These are phyloP conservation scores for Boletus edulis DNA, from an alignment of 768 basidiomycete genomes.

Conservation along the genomic window DNA sequence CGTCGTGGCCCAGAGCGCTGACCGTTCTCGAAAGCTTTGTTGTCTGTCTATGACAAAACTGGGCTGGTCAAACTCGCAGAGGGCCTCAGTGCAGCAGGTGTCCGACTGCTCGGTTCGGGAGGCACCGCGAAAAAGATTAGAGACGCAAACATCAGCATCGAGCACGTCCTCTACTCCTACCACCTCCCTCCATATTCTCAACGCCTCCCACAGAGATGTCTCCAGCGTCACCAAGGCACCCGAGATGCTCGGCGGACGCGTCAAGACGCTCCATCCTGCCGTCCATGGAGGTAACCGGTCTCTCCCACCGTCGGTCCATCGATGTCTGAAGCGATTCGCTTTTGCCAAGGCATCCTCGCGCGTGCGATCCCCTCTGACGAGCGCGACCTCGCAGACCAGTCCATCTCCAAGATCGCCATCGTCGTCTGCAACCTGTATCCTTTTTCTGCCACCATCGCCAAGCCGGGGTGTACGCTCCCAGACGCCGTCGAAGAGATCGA, in stretches of 20 bases:
- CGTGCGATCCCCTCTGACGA: slow-evolving; percentile 90
- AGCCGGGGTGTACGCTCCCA: slow-evolving; percentile 84
- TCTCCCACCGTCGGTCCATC: not conserved
- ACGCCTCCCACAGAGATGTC: slow-evolving; percentile 68
- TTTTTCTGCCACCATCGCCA: slow-evolving; percentile 87
- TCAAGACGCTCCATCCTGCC: slow-evolving; percentile 97
- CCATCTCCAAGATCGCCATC: slow-evolving; percentile 90
- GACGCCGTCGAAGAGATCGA: slow-evolving; percentile 98
- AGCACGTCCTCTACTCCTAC: slow-evolving; percentile 55
- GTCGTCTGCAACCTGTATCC: slow-evolving; percentile 99
- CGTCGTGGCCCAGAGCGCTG: not conserved
- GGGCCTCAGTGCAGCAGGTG: slow-evolving; percentile 76
- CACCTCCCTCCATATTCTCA: slow-evolving; percentile 7
- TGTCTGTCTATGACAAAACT: slow-evolving; percentile 97
- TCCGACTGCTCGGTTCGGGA: slow-evolving; percentile 90
- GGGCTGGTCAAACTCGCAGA: slow-evolving; percentile 85
- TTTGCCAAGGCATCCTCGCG: slow-evolving; percentile 79
- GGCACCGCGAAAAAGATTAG: slow-evolving; percentile 98
- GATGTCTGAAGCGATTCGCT: slow-evolving; percentile 2
- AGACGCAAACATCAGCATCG: slow-evolving; percentile 86
- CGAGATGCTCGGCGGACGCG: slow-evolving; percentile 97
- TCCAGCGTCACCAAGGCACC: slow-evolving; percentile 97
- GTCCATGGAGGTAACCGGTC: slow-evolving; percentile 83
- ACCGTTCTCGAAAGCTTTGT: slow-evolving; percentile 54
- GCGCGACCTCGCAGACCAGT: slow-evolving; percentile 76